Evolutionary conservation across 306 rosid genomes (phyloP), one percentile per base, ranked within the genome.

Genomic region (Chamaecrista fasciculata): DNA sequence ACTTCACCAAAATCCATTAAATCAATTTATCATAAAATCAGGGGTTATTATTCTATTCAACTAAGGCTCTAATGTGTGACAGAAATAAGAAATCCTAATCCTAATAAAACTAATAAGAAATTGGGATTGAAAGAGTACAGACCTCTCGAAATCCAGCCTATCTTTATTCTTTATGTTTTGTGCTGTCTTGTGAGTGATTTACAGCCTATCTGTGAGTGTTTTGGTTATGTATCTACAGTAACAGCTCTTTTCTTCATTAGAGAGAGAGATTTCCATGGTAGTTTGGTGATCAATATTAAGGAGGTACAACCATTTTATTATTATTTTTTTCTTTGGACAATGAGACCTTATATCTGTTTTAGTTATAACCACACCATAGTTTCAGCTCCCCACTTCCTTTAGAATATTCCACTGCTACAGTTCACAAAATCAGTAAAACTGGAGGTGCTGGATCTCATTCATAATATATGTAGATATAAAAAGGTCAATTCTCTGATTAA

Each of bases 361-460:
- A 33, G 36, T 29, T 29, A 29, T 20, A 39, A 37, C 67, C n/a
- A 33, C 44, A 8, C 8, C 25, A 33, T 58, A 33, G 26, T 61
- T 61, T 61, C 33, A 20, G 20, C 39, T 61, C 39, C 1, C 20
- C 33, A 11, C 49, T 61, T 39, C 67, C 51, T 21, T 37, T 62
- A 42, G 26, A 40, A 62, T 15, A 42, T 23, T 62, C 51, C 37
- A 24, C 40, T 21, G 37, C 33, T 15, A 23, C 7, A 40, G 8
- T 37, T 42, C 51, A 40, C 6, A 4, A 40, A 20, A 62, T 24
- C 8, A 62, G 25, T n/a, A 14, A 26, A 14, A 28, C 11, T 20
- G 42, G 25, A n/a, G 31, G 19, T 31, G 51, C 72, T 25, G 55
- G 31, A 39, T 69, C 73, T 37, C 73, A 25, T 5, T n/a, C n/a